Percentiles rank a stretch among this genome's conserved stretches.
These are phyloP conservation scores for Microsporum ferrugineum DNA, from an alignment of 2,329 filamentous ascomycete genomes.

Conservation along the genomic window DNA sequence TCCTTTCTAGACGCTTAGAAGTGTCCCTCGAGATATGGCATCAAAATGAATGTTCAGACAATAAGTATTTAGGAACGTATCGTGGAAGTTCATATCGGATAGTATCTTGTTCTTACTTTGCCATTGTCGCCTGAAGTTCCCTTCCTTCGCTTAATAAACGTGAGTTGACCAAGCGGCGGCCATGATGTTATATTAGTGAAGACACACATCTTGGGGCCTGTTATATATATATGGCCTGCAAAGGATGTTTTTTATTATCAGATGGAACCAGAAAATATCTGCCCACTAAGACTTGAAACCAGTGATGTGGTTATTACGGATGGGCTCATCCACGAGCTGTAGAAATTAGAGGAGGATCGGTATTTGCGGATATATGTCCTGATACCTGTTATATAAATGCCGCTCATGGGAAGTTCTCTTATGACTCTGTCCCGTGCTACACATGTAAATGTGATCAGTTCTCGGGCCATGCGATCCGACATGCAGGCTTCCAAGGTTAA, in stretches of 20 bases:
- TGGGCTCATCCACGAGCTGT: not conserved
- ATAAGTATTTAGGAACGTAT: not conserved
- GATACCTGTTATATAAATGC: no score
- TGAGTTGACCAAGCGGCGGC: constrained; percentile 63
- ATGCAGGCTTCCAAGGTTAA: no score
- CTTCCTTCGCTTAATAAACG: constrained; percentile 7
- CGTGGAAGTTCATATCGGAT: no score
- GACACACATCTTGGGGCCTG: constrained; percentile 36
- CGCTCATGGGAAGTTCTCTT: no score
- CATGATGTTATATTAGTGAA: constrained; percentile 49
- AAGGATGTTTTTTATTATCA: constrained; percentile 12
- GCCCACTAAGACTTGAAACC: not conserved
- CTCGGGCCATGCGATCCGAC: no score
- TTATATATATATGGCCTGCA: constrained; percentile 25
- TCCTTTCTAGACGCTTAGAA: constrained; percentile 5
- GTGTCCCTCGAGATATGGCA: not conserved
- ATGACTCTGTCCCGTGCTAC: no score
- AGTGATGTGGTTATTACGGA: not conserved
- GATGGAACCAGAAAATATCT: not conserved
- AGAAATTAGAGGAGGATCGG: no score
- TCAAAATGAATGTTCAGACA: not conserved
- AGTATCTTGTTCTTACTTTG: constrained; percentile 18
- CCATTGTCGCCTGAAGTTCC: not conserved
- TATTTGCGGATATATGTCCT: not conserved
- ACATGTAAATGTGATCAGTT: no score